Evolutionary conservation across 495 filamentous ascomycete species (phyloP), one percentile per base, ranked within the genome.

Genomic region (Daldinia vernicosa): DNA sequence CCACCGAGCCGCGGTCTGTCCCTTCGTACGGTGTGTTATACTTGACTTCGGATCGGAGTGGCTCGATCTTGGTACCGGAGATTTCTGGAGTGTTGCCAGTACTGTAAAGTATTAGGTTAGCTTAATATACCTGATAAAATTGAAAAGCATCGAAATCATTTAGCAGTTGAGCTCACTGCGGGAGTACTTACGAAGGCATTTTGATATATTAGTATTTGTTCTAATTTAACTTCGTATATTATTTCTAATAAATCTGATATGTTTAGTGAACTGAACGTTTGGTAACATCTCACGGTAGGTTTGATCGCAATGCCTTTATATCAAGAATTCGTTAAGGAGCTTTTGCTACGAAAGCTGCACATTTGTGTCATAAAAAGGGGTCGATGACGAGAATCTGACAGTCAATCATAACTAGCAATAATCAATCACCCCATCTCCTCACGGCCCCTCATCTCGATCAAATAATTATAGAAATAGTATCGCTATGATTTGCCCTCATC

Each of bases 281-380:
- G 22, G 33, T n/a, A 5, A 3, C 17, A 7, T 4, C 2, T 14
- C 4, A 28, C 26, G 15, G 17, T 19, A 56, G n/a, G 6, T 19
- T 14, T 6, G 30, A 30, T 19, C 11, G 27, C 30, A 6, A 35
- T n/a, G 22, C 32, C 40, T 47, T 65, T 40, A 53, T 30, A 66
- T 52, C 43, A 8, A n/a, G 43, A 39, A 0, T 32, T 53, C 27
- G 26, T 27, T 11, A 33, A 33, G 56, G 30, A 24, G 35, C n/a
- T 45, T 26, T 9, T 24, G 15, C 47, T 26, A 56, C 63, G 24
- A 28, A 11, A n/a, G 37, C 53, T 40, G 53, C 40, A 59, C 4
- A 22, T 9, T 66, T 58, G 63, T 66, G 63, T 59, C 63, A 66
- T 66, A 54, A 67, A 60, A 17, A 59, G 63, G 64, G 47, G 50